These are phyloP conservation scores for Rosa rugosa DNA, from an alignment of 306 rosid species.

Conservation along the genomic window DNA sequence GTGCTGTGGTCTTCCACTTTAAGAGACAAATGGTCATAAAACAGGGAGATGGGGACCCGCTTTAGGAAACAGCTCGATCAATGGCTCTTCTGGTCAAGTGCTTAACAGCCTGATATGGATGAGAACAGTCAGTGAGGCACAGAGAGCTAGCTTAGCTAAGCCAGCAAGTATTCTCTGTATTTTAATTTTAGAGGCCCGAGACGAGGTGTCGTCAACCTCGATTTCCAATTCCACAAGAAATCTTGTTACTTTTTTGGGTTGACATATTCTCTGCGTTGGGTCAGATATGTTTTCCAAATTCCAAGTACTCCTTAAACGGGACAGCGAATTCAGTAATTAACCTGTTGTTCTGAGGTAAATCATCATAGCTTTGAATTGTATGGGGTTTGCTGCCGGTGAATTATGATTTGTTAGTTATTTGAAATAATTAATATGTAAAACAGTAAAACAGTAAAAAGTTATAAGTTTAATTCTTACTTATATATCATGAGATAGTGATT, in stretches of 20 bases:
- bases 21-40: slow-evolving; percentile 21
- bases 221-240: not conserved
- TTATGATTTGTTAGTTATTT: too few relatives aligned
- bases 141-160: not conserved
- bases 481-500: too few relatives aligned
- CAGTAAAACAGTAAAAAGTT: too few relatives aligned
- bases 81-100: not conserved
- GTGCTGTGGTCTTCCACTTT: slow-evolving; percentile 8
- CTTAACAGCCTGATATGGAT: slow-evolving; percentile 1
- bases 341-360: not conserved
- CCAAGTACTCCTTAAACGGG: not conserved
- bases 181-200: not conserved
- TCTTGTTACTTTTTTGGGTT: not conserved
- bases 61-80: slow-evolving; percentile 19
- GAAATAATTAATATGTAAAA: too few relatives aligned
- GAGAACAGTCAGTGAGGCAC: not conserved
- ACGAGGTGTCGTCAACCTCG: slow-evolving; percentile 1
- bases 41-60: slow-evolving; percentile 17
- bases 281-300: not conserved
- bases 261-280: not conserved
- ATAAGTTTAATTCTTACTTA: too few relatives aligned
- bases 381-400: too few relatives aligned
- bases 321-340: not conserved
- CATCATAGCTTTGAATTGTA: not conserved
- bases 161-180: not conserved